Evolutionary conservation across 1,284 basidiomycete species (phyloP).

Genomic region (Fomitopsis palustris): DNA sequence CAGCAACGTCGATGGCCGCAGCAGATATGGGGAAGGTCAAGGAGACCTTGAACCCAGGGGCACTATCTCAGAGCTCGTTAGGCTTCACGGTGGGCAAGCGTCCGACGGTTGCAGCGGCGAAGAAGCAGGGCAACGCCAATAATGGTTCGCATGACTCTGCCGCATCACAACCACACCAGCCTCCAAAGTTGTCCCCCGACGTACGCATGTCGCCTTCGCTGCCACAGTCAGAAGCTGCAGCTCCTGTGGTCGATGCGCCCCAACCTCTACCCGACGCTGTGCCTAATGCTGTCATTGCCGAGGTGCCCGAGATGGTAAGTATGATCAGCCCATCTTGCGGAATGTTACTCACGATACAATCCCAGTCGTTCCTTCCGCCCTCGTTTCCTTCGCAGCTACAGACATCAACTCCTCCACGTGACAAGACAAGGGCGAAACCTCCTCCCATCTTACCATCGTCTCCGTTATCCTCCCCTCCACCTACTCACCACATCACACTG

Average conservation of each 20-base stretch:
- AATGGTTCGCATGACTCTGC: neutral
- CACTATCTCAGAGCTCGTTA: neutral
- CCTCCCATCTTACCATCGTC: slow-evolving; percentile 28
- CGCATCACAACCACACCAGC: slow-evolving; percentile 7
- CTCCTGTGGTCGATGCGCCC: neutral
- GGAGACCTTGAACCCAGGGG: neutral
- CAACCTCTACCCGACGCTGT: neutral
- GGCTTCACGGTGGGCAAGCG: slow-evolving; percentile 3
- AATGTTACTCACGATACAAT: slow-evolving; percentile 8
- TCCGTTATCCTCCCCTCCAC: slow-evolving; percentile 18
- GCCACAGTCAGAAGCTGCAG: neutral
- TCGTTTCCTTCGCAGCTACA: slow-evolving; percentile 36
- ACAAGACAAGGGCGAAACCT: slow-evolving; percentile 23
- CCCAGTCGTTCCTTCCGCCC: slow-evolving; percentile 31
- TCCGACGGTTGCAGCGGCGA: neutral
- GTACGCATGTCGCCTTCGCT: neutral
- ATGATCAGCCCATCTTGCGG: slow-evolving; percentile 22
- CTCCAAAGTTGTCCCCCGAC: slow-evolving; percentile 12
- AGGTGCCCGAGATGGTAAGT: slow-evolving; percentile 28
- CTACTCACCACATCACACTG: slow-evolving; percentile 11
- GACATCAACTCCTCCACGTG: slow-evolving; percentile 33
- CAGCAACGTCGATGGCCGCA: neutral
- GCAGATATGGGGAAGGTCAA: slow-evolving; percentile 15
- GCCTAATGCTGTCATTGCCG: slow-evolving; percentile 9
- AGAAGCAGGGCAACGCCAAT: neutral